phyloP scores from a whole-genome alignment of 768 basidiomycete genomes.

The Ramaria rubella region DNA sequence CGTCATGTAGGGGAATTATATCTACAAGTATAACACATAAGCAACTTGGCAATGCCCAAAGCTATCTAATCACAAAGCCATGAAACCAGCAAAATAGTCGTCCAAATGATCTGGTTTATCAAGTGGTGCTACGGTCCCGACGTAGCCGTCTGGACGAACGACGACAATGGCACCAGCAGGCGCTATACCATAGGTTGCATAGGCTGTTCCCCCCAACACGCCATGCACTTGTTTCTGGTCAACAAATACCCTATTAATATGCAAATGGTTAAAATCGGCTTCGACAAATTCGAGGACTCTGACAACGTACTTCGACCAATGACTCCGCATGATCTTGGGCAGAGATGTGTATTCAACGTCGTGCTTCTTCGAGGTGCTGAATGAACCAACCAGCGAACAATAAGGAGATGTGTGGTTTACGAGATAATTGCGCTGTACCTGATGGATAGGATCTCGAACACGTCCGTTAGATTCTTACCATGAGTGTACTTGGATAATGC shows the following conservation, averaged over 20 bases:
- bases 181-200: slow-evolving; percentile 48
- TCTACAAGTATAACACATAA: no score
- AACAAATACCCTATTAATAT: slow-evolving; percentile 45
- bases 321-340: slow-evolving; percentile 40
- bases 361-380: slow-evolving; percentile 23
- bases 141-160: slow-evolving; percentile 61
- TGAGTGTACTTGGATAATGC: slow-evolving; percentile 28
- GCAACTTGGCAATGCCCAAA: background rate
- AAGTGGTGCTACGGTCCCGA: slow-evolving; percentile 50
- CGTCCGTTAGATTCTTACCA: slow-evolving; percentile 18
- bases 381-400: slow-evolving; percentile 13
- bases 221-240: slow-evolving; percentile 40
- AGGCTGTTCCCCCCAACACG: slow-evolving; percentile 45
- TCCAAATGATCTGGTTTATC: slow-evolving; percentile 30
- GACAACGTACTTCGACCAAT: slow-evolving; percentile 50
- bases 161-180: slow-evolving; percentile 43
- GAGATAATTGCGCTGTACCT: slow-evolving; percentile 25
- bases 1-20: no score
- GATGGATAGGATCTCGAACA: slow-evolving; percentile 31
- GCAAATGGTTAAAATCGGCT: background rate
- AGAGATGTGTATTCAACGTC: slow-evolving; percentile 39
- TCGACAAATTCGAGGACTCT: slow-evolving; percentile 12
- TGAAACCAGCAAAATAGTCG: slow-evolving; percentile 8
- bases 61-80: background rate
- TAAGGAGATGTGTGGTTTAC: slow-evolving; percentile 36